phyloP scores from a whole-genome alignment of 805 yeast species.

The Saturnispora galanensis region DNA sequence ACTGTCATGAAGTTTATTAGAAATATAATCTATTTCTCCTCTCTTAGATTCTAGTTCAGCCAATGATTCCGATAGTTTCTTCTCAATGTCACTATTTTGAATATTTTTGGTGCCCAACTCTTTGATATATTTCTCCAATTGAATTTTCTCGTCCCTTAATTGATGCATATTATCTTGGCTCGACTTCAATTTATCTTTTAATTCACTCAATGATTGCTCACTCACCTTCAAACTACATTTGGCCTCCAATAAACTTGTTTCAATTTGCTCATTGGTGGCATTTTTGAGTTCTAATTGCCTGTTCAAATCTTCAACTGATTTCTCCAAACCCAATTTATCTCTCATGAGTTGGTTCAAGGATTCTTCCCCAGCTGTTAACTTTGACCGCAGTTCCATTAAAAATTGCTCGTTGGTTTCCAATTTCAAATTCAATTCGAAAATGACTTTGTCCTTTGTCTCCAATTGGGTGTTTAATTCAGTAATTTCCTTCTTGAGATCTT shows the following conservation, averaged over 20 bases:
- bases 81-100: too few relatives aligned
- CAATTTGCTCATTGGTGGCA: not conserved
- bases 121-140: too few relatives aligned
- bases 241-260: not conserved
- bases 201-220: too few relatives aligned
- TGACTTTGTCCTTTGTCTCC: not conserved
- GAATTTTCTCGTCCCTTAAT: too few relatives aligned
- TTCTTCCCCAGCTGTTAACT: too few relatives aligned
- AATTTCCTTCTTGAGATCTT: constrained; percentile 4
- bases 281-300: not conserved
- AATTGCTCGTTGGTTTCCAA: not conserved
- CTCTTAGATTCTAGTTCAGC: not conserved
- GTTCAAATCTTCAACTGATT: not conserved
- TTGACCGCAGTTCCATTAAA: not conserved
- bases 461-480: constrained; percentile 1
- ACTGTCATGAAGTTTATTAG: not conserved
- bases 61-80: too few relatives aligned
- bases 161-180: too few relatives aligned
- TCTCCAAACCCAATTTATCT: not conserved
- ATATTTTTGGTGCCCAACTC: too few relatives aligned
- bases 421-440: not conserved
- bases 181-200: too few relatives aligned
- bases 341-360: not conserved
- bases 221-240: too few relatives aligned
- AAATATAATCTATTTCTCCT: not conserved